A percentile compares a stretch with the other conserved stretches of the same genome.
phyloP scores from a whole-genome alignment of 352 stramenopile genomes.

The Elongisporangium anandrum region DNA sequence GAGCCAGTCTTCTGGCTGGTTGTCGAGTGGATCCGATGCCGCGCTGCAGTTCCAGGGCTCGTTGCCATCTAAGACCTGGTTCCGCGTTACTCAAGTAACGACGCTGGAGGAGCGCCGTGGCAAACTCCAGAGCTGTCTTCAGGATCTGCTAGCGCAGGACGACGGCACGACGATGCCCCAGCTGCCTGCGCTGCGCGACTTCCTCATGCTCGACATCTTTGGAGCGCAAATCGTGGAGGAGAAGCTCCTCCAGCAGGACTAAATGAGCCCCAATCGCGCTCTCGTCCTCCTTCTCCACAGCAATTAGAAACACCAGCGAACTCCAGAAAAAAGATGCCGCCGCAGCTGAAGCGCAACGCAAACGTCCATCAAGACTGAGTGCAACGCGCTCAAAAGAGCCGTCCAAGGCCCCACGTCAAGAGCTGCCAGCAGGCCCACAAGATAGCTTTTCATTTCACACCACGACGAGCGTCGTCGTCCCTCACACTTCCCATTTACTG shows the following conservation, averaged over 20 bases:
- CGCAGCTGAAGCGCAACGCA: not conserved
- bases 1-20: constrained; percentile 19
- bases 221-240: constrained; percentile 60
- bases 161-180: constrained; percentile 31
- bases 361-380: not conserved
- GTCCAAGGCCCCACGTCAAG: not conserved
- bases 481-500: not conserved
- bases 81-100: constrained; percentile 54
- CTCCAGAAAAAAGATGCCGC: not conserved
- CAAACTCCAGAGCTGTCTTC: constrained; percentile 49
- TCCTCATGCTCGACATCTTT: constrained; percentile 82
- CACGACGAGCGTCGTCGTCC: not conserved
- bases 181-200: constrained; percentile 54
- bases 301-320: not conserved
- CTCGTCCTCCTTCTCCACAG: not conserved
- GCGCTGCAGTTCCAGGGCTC: constrained; percentile 42
- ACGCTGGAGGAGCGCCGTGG: constrained; percentile 60
- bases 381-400: not conserved
- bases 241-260: constrained; percentile 25
- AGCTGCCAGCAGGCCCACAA: not conserved
- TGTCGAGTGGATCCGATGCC: constrained; percentile 13
- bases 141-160: constrained; percentile 38
- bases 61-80: constrained; percentile 77
- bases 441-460: not conserved
- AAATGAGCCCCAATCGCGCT: not conserved